Conservation (phyloP, 1,284 basidiomycete species). For the Volvariella volvacea region DNA sequence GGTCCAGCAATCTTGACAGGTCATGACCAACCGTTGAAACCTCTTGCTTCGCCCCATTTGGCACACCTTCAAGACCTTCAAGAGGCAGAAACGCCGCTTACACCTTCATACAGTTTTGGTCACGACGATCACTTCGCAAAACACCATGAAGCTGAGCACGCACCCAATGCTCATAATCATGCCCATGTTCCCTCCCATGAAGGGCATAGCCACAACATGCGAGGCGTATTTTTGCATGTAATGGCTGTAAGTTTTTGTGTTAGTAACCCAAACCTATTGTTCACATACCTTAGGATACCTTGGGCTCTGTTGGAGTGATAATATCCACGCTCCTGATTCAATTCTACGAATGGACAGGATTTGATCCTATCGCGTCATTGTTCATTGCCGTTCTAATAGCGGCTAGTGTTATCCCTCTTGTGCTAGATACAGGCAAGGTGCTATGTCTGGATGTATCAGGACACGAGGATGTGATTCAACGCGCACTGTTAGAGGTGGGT, state of each 20-base stretch:
- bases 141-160: constrained; percentile 44
- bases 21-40: constrained; percentile 5
- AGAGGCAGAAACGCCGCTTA: constrained; percentile 39
- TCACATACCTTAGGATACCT: constrained; percentile 57
- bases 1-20: neutral
- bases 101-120: constrained; percentile 54
- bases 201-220: constrained; percentile 97
- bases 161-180: constrained; percentile 50
- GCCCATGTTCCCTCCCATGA: constrained; percentile 41
- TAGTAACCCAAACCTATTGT: constrained; percentile 4
- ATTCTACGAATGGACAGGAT: constrained; percentile 98
- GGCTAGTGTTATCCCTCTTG: constrained; percentile 91
- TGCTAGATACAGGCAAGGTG: constrained; percentile 88
- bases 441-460: constrained; percentile 83
- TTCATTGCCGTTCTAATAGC: constrained; percentile 96
- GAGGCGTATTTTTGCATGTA: constrained; percentile 94
- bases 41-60: constrained; percentile 15
- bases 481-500: constrained; percentile 74
- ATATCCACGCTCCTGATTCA: constrained; percentile 95
- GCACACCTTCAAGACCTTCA: constrained; percentile 5
- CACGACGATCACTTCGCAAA: constrained; percentile 53
- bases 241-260: constrained; percentile 61
- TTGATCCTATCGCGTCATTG: constrained; percentile 96
- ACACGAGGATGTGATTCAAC: constrained; percentile 57
- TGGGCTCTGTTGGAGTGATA: constrained; percentile 97